Evolutionary conservation across 2,329 filamentous ascomycete genomes (phyloP).

Genomic region (Torrubiella hemipterigena): DNA sequence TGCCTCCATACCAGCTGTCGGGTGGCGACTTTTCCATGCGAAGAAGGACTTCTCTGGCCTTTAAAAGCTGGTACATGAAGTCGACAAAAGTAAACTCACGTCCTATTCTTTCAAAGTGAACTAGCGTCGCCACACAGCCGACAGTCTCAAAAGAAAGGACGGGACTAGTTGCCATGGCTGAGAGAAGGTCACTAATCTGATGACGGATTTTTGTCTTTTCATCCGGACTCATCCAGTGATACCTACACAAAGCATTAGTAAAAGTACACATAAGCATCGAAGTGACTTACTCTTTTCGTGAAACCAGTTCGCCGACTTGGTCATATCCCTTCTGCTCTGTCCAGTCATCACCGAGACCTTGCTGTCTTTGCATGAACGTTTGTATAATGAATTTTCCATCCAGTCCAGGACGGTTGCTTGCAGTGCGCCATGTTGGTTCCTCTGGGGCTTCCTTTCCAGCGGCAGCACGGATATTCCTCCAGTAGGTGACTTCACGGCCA

Average conservation of each 20-base stretch:
- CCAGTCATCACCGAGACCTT: not conserved
- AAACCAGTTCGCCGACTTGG: slow-evolving; percentile 1
- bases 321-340: slow-evolving; percentile 1
- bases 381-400: not conserved
- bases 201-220: slow-evolving; percentile 1
- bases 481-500: slow-evolving; percentile 1
- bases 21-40: slow-evolving; percentile 1
- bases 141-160: slow-evolving; percentile 1
- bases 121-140: not conserved
- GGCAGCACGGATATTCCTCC: not conserved
- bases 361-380: slow-evolving; percentile 1
- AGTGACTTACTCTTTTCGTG: not conserved
- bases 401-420: not conserved
- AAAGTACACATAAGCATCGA: not conserved
- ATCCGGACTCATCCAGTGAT: slow-evolving; percentile 1
- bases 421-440: slow-evolving; percentile 1
- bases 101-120: not conserved
- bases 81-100: not conserved
- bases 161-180: slow-evolving; percentile 1
- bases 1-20: slow-evolving; percentile 1
- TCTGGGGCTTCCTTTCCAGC: not conserved
- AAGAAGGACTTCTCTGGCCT: not conserved
- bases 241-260: not conserved
- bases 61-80: slow-evolving; percentile 1
- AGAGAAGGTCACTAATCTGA: not conserved